Conservation (phyloP, 768 basidiomycete species). For the Paxillus involutus region DNA sequence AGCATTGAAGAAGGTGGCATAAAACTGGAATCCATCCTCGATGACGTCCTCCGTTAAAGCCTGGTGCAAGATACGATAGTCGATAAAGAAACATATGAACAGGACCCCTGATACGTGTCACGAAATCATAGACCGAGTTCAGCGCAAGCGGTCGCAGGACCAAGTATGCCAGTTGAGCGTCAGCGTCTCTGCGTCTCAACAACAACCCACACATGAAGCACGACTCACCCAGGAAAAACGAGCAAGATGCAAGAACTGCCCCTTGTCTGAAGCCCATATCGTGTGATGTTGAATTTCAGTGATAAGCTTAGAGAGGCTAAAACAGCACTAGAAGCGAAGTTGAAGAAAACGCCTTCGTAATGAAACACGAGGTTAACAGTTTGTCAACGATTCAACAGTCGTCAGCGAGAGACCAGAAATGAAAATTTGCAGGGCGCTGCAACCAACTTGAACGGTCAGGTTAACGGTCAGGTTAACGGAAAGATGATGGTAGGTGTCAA, state of each 20-base stretch:
- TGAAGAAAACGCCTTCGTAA: background rate
- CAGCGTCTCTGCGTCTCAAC: too few species aligned
- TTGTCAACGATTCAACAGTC: background rate
- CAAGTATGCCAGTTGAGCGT: slow-evolving; percentile 14
- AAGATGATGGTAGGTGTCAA: background rate
- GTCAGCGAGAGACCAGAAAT: background rate
- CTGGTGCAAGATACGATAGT: slow-evolving; percentile 80
- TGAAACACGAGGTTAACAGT: background rate
- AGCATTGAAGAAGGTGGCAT: slow-evolving; percentile 89
- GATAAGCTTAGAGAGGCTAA: background rate
- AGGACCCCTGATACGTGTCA: slow-evolving; percentile 55
- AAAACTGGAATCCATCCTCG: slow-evolving; percentile 84
- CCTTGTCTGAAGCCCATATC: slow-evolving; percentile 88
- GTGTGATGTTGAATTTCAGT: background rate
- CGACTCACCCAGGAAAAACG: slow-evolving; percentile 84
- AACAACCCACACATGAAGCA: slow-evolving; percentile 17
- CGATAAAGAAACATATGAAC: slow-evolving; percentile 84
- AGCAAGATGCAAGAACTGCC: slow-evolving; percentile 82
- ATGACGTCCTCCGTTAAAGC: slow-evolving; percentile 62
- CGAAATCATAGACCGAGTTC: background rate
- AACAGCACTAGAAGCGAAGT: background rate
- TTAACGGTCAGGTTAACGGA: too few species aligned
- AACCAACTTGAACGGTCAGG: too few species aligned
- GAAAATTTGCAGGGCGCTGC: background rate
- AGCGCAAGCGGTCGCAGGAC: background rate